phyloP scores from a whole-genome alignment of 2,329 filamentous ascomycete genomes.

The Exserohilum turcica region DNA sequence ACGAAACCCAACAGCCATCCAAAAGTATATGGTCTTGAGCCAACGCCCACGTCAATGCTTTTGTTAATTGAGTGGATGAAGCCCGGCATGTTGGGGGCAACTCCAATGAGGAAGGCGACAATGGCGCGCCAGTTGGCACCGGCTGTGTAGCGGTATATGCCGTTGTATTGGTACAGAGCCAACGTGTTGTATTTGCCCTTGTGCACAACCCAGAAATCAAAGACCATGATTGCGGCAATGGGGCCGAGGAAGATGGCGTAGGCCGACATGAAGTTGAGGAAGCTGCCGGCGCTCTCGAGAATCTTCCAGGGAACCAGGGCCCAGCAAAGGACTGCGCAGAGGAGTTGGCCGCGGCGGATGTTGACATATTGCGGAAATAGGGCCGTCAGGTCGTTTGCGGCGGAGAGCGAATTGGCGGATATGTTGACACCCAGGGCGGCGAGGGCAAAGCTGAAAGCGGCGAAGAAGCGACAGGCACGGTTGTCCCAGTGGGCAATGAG shows the following conservation, averaged over 20 bases:
- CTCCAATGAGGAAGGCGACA: slow-evolving; percentile 61
- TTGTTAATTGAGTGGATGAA: slow-evolving; percentile 54
- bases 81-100: slow-evolving; percentile 63
- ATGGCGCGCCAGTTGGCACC: slow-evolving; percentile 66
- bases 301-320: slow-evolving; percentile 56
- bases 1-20: slow-evolving; percentile 70
- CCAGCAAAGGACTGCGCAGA: slow-evolving; percentile 54
- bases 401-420: slow-evolving; percentile 58
- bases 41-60: slow-evolving; percentile 51
- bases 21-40: slow-evolving; percentile 64
- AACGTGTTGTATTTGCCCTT: slow-evolving; percentile 55
- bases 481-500: slow-evolving; percentile 48
- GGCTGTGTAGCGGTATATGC: slow-evolving; percentile 58
- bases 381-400: slow-evolving; percentile 60
- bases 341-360: slow-evolving; percentile 55
- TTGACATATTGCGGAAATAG: slow-evolving; percentile 60
- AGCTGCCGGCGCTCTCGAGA: slow-evolving; percentile 48
- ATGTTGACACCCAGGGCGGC: slow-evolving; percentile 61
- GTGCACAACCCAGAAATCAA: slow-evolving; percentile 66
- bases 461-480: slow-evolving; percentile 50
- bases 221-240: slow-evolving; percentile 64
- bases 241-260: slow-evolving; percentile 69
- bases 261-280: slow-evolving; percentile 67
- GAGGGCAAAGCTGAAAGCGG: slow-evolving; percentile 52
- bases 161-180: slow-evolving; percentile 57